phyloP scores from a whole-genome alignment of 257 asterid genomes.

The Solanum tarapatanum region DNA sequence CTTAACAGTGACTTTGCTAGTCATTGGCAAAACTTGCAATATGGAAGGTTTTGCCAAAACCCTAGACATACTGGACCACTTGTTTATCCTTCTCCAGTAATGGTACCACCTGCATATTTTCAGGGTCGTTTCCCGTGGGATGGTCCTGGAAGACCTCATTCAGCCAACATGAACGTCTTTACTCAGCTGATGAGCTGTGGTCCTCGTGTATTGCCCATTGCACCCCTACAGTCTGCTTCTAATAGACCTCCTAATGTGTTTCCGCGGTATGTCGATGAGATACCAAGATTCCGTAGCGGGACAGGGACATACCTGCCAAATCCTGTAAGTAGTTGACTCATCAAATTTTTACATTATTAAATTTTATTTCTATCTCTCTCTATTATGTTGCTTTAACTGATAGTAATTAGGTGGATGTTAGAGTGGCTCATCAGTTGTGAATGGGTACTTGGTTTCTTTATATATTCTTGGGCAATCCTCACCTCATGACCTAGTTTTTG shows the following conservation, averaged over 20 bases:
- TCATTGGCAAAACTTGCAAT: slow-evolving; percentile 84
- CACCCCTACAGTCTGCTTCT: slow-evolving; percentile 62
- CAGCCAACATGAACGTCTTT: slow-evolving; percentile 47
- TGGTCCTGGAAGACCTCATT: slow-evolving; percentile 63
- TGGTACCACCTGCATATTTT: slow-evolving; percentile 76
- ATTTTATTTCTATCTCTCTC: not conserved
- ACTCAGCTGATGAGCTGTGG: slow-evolving; percentile 68
- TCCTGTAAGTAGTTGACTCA: slow-evolving; percentile 55
- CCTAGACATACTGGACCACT: slow-evolving; percentile 43
- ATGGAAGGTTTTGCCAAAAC: slow-evolving; percentile 87
- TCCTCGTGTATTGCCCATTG: slow-evolving; percentile 51
- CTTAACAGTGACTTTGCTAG: slow-evolving; percentile 83
- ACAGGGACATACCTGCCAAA: slow-evolving; percentile 96
- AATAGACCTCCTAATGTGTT: slow-evolving; percentile 52
- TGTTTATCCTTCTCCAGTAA: slow-evolving; percentile 54
- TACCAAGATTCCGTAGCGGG: slow-evolving; percentile 86
- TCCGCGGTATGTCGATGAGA: slow-evolving; percentile 57
- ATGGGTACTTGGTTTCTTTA: not conserved
- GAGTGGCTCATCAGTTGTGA: not conserved
- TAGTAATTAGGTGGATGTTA: not conserved
- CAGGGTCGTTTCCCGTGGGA: slow-evolving; percentile 78
- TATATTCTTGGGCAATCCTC: not conserved
- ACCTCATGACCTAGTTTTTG: not conserved
- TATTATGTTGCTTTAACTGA: not conserved
- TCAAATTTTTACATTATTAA: not conserved